Evolutionary conservation across 768 basidiomycete species (phyloP).

Genomic region (Boletus huronensis): DNA sequence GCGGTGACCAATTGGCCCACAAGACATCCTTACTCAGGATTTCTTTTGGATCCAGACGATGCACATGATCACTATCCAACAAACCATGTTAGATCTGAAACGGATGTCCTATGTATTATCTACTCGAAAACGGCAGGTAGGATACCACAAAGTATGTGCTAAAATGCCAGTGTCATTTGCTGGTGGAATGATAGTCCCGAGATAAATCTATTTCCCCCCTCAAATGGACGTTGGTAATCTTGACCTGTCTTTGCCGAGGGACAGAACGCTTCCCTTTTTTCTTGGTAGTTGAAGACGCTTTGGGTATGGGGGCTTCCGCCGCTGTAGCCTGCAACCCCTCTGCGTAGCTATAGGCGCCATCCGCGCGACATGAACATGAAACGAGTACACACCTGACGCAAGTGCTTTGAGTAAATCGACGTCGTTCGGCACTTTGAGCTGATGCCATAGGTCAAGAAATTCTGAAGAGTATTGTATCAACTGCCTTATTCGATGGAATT

Average conservation of each 20-base stretch:
- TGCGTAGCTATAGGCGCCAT: slow-evolving; percentile 22
- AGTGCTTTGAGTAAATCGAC: slow-evolving; percentile 78
- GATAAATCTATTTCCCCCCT: slow-evolving; percentile 84
- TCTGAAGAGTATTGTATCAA: slow-evolving; percentile 43
- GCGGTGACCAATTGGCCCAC: neutral
- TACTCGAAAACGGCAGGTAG: neutral
- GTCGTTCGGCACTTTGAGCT: slow-evolving; percentile 79
- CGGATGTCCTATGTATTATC: neutral
- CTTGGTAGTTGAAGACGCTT: slow-evolving; percentile 57
- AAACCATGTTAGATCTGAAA: neutral
- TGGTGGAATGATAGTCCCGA: slow-evolving; percentile 53
- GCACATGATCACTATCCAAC: neutral
- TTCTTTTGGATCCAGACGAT: neutral
- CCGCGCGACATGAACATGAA: neutral
- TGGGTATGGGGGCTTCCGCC: slow-evolving; percentile 54
- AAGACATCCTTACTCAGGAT: neutral
- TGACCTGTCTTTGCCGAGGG: slow-evolving; percentile 68
- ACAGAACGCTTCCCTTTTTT: slow-evolving; percentile 81
- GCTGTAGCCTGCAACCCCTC: slow-evolving; percentile 82
- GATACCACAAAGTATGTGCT: neutral
- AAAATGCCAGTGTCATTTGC: slow-evolving; percentile 11
- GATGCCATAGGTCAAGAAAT: slow-evolving; percentile 85
- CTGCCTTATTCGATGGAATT: neutral
- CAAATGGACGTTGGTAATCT: slow-evolving; percentile 87
- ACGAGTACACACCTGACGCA: slow-evolving; percentile 52